These are phyloP conservation scores for Phanerochaete sordida DNA, from an alignment of 768 basidiomycete genomes.

Conservation along the genomic window DNA sequence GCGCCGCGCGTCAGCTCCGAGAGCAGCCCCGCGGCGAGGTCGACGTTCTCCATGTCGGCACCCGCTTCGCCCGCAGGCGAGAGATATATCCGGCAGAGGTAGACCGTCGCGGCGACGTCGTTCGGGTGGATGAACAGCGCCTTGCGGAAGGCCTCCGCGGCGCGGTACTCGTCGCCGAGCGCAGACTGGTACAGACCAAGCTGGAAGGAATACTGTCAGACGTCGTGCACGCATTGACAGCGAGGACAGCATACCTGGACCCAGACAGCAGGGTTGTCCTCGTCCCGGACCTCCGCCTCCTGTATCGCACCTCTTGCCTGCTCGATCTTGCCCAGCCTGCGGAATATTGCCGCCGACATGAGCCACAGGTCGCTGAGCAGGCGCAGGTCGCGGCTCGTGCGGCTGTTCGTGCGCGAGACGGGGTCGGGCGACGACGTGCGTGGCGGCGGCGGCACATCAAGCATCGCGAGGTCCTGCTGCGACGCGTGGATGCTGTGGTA, in stretches of 20 bases:
- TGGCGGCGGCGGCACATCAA: constrained; percentile 31
- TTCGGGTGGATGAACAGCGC: constrained; percentile 85
- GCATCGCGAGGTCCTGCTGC: constrained; percentile 26
- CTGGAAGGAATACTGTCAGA: constrained; percentile 31
- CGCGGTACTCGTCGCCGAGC: constrained; percentile 51
- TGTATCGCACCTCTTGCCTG: constrained; percentile 89
- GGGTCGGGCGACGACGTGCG: constrained; percentile 38
- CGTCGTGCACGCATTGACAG: not conserved
- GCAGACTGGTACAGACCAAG: constrained; percentile 72
- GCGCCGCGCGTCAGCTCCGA: constrained; percentile 70
- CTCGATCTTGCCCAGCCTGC: constrained; percentile 84
- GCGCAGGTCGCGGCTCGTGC: constrained; percentile 51
- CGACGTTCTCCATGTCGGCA: constrained; percentile 46
- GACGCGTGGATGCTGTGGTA: constrained; percentile 34
- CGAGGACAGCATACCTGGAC: constrained; percentile 65
- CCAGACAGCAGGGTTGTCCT: constrained; percentile 88
- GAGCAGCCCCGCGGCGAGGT: constrained; percentile 81
- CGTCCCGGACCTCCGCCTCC: constrained; percentile 89
- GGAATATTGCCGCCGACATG: constrained; percentile 91
- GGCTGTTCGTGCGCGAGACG: constrained; percentile 24
- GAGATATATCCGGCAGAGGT: constrained; percentile 76
- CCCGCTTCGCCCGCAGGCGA: constrained; percentile 22
- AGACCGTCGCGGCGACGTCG: constrained; percentile 70
- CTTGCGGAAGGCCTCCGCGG: constrained; percentile 78
- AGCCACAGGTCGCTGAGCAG: constrained; percentile 88